Base-by-base conservation (phyloP, 2,329 filamentous ascomycete genomes). In the Fusarium sp. region DNA sequence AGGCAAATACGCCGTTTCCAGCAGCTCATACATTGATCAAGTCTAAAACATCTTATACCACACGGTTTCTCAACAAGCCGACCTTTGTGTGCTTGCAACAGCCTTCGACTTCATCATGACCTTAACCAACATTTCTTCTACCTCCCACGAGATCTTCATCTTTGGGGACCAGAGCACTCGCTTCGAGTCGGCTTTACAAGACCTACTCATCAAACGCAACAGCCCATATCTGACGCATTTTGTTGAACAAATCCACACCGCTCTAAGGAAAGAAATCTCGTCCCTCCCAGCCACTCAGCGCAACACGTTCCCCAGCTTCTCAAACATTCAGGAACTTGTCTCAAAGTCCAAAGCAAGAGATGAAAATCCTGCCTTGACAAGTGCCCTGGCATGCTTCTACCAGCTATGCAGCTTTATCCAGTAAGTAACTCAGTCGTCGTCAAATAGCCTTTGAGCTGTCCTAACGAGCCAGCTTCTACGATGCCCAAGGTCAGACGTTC, bases 331-430 rank as follows among this genome's bases (percentile, higher is more conserved):
- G 19, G 71, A 73, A 13, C 47, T 73, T 5, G 55, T 66, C 4
- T 61, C 69, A 6, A 70, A 58, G 26, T 48, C 61, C 4, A 62
- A 70, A 12, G 65, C 61, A 5, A 50, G 61, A 12, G 67, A 63
- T 53, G 8, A 58, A 56, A 9, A 52, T 63, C 10, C 46, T 72
- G 45, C 45, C 10, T 39, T 48, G 7, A 31, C 45, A 15, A 28
- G 56, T 47, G n/a, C 68, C 70, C 12, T 71, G 63, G 32, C 66
- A 72, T 22, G 39, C 67, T 29, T 61, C 48, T 69, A 63, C 10
- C 70, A 73, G 19, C 26, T 70, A 34, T 65, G 63, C 8, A 63
- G 68, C 36, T 72, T 72, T 12, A 64, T 73, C 10, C 58, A 69
- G 71, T 72, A 35, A 11, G 40, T 19, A 6, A n/a, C n/a, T 22